Percentiles rank a stretch among this genome's conserved stretches.
Evolutionary conservation across 2,329 filamentous ascomycete species (phyloP).

Genomic region (Sporothrix brunneoviolacea): DNA sequence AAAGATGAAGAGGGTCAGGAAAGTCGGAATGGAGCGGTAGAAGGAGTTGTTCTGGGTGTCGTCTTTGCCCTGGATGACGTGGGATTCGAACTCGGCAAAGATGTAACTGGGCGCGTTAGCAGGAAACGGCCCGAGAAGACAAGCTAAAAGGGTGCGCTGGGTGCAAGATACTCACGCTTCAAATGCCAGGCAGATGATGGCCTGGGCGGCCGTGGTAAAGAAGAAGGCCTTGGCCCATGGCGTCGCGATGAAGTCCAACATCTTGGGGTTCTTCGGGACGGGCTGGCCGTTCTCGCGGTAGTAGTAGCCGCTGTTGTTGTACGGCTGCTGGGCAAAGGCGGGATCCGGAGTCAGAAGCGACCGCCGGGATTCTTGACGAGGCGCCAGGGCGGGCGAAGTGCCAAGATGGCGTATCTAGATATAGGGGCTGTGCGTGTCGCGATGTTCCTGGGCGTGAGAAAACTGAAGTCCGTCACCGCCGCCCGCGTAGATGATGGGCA

Average conservation of each 20-base stretch:
- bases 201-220: slow-evolving; percentile 65
- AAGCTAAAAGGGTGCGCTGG: too few relatives aligned
- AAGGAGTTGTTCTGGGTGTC: slow-evolving; percentile 44
- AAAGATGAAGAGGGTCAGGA: slow-evolving; percentile 94
- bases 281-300: slow-evolving; percentile 25
- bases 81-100: slow-evolving; percentile 76
- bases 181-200: slow-evolving; percentile 70
- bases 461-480: neutral
- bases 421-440: neutral
- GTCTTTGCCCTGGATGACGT: slow-evolving; percentile 39
- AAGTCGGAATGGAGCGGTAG: slow-evolving; percentile 78
- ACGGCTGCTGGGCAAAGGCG: slow-evolving; percentile 24
- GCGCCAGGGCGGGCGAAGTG: slow-evolving; percentile 39
- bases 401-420: slow-evolving; percentile 1
- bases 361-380: slow-evolving; percentile 38
- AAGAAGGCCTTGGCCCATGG: slow-evolving; percentile 88
- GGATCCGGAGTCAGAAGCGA: slow-evolving; percentile 36
- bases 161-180: slow-evolving; percentile 64
- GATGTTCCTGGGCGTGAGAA: slow-evolving; percentile 1
- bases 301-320: slow-evolving; percentile 27
- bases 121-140: too few relatives aligned
- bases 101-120: slow-evolving; percentile 58
- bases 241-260: slow-evolving; percentile 72
- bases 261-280: slow-evolving; percentile 31
- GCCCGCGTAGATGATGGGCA: neutral